Evolutionary conservation across 805 yeast genomes (phyloP), one percentile per base, ranked within the genome.

Genomic region (Candida nanaspora): DNA sequence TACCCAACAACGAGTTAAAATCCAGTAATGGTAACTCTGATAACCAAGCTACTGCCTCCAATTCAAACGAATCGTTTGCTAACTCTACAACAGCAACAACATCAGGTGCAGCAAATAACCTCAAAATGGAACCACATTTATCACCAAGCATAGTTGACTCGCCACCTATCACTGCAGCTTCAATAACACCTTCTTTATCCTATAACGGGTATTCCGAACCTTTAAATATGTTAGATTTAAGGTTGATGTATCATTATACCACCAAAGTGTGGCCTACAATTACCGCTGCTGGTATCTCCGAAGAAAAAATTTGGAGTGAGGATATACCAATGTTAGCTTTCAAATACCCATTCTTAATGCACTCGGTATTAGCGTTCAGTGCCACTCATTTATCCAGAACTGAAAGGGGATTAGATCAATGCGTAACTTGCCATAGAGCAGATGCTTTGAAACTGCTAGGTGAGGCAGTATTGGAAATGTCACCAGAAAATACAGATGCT

Each of bases 301-400:
- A 83, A 47, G 78, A 81, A 25, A 76, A 82, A 47, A 82, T 89
- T 30, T 91, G 97, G 97, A 77, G 80, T 40, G 78, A 76, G 39
- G 94, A 86, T 50, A 87, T 91, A 20, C 96, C 96, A 0, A 76
- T 80, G 66, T 67, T 89, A 43, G 95, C 97, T 5, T 87, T 89
- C 62, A 76, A 81, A 41, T 82, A 81, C 56, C 95, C 96, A 14
- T 88, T 86, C 53, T 67, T 91, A 49, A 87, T 91, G 96, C 97
- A 91, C 56, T 81, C 95, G 1, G 71, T 91, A 13, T 66, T 91
- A 40, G 95, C 95, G 21, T 86, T 91, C 53, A 80, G 95, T 42
- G 97, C 97, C 2, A 86, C 97, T 0, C 97, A 91, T 63, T 63
- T 89, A 38, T 79, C 93, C 5, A 66, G 95, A 45, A 78, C 83